phyloP scores from a whole-genome alignment of 257 asterid species.

The Salvia miltiorrhiza region DNA sequence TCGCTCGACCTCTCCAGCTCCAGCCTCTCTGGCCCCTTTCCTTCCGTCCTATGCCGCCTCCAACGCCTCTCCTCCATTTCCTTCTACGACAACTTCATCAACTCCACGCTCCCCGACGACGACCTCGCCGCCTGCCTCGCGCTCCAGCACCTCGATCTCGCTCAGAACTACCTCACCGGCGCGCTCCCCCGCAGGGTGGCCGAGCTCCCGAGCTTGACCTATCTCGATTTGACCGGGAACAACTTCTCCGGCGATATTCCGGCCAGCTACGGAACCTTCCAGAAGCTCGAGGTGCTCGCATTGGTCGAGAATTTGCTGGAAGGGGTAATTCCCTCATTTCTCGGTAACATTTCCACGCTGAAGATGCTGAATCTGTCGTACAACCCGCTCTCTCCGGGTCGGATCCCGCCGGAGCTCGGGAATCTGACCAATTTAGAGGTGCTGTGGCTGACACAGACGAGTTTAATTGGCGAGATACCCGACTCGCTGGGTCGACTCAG shows the following conservation, averaged over 20 bases:
- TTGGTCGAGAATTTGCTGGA: constrained; percentile 66
- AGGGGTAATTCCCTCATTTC: constrained; percentile 60
- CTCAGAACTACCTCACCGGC: constrained; percentile 73
- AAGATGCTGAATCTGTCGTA: constrained; percentile 74
- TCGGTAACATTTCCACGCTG: constrained; percentile 61
- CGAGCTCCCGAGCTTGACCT: constrained; percentile 48
- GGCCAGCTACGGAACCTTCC: constrained; percentile 53
- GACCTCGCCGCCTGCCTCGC: constrained; percentile 46
- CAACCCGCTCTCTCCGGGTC: constrained; percentile 73
- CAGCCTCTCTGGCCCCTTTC: constrained; percentile 73
- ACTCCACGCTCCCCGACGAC: constrained; percentile 45
- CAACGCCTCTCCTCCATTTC: constrained; percentile 44
- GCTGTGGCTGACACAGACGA: constrained; percentile 80
- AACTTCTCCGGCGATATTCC: constrained; percentile 85
- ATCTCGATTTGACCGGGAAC: constrained; percentile 75
- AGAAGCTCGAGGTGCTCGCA: constrained; percentile 67
- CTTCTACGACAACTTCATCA: constrained; percentile 56
- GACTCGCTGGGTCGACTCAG: constrained; percentile 61
- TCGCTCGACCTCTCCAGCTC: constrained; percentile 66
- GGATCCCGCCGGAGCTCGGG: constrained; percentile 82
- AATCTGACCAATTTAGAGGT: constrained; percentile 69
- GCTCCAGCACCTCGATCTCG: constrained; percentile 61
- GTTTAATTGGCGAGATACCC: constrained; percentile 70
- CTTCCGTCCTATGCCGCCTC: constrained; percentile 57
- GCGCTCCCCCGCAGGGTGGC: constrained; percentile 46